These are phyloP conservation scores for Casuarina cunninghamiana DNA, from an alignment of 306 rosid genomes.

Conservation along the genomic window DNA sequence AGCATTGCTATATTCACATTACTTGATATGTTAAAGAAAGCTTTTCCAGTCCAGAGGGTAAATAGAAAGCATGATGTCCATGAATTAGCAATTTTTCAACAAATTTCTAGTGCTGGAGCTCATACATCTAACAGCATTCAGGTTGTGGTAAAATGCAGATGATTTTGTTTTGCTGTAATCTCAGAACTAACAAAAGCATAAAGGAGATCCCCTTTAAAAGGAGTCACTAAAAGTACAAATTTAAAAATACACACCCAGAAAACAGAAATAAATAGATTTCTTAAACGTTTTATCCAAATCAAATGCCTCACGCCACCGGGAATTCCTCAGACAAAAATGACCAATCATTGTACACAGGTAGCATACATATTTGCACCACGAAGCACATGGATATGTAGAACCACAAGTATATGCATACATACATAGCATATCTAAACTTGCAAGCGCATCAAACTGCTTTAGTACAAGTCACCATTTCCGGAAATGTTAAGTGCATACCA, in stretches of 20 bases:
- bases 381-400: background rate
- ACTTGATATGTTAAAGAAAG: background rate
- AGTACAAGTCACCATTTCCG: too few species aligned
- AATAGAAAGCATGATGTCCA: background rate
- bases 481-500: too few species aligned
- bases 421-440: background rate
- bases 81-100: background rate
- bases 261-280: background rate
- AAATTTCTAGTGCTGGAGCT: background rate
- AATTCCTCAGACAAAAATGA: background rate
- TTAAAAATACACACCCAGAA: background rate
- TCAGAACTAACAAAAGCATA: background rate
- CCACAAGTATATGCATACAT: background rate
- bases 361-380: background rate
- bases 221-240: background rate
- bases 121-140: background rate
- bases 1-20: conserved; percentile 25
- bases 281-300: background rate
- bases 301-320: background rate
- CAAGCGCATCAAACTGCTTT: background rate
- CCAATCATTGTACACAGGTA: background rate
- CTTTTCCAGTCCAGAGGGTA: background rate
- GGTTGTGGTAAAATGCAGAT: background rate
- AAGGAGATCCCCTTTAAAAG: background rate
- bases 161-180: too few species aligned